Percentiles rank a stretch among this genome's conserved stretches.
These are phyloP conservation scores for Phytophthora hibernalis DNA, from an alignment of 352 stramenopile genomes.

Conservation along the genomic window DNA sequence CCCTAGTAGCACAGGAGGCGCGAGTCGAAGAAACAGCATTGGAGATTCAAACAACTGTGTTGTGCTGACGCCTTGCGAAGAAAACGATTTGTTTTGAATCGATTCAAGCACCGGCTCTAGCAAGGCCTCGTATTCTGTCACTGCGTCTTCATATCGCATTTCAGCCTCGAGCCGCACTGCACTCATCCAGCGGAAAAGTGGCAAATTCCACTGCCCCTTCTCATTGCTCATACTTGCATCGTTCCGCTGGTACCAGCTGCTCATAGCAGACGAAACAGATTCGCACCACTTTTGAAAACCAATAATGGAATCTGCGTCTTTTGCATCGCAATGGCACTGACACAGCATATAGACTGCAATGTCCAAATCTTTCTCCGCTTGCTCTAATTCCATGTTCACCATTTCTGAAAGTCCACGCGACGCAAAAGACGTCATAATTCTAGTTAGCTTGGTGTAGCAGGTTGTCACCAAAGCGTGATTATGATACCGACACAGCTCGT, in stretches of 20 bases:
- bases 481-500: conserved; percentile 54
- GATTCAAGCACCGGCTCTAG: conserved; percentile 40
- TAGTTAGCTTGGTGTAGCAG: conserved; percentile 48
- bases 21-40: conserved; percentile 47
- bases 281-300: conserved; percentile 56
- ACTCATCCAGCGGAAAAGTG: conserved; percentile 52
- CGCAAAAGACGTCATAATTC: conserved; percentile 31
- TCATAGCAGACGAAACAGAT: conserved; percentile 38
- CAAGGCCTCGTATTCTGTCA: conserved; percentile 50
- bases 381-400: conserved; percentile 34
- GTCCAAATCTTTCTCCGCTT: conserved; percentile 54
- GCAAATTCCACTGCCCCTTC: conserved; percentile 20
- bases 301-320: conserved; percentile 61
- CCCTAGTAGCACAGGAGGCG: conserved; percentile 39
- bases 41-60: conserved; percentile 37
- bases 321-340: conserved; percentile 49
- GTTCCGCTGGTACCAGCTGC: conserved; percentile 28
- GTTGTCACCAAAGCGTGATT: conserved; percentile 46
- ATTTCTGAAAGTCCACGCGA: conserved; percentile 22
- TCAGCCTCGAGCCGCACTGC: conserved; percentile 53
- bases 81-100: not conserved
- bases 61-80: not conserved
- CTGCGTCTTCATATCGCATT: conserved; percentile 75
- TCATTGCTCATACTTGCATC: conserved; percentile 16
- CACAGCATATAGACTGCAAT: conserved; percentile 54